Evolutionary conservation across 2,329 filamentous ascomycete genomes (phyloP), one percentile per base, ranked within the genome.

Genomic region (Microcyclosporella mali): DNA sequence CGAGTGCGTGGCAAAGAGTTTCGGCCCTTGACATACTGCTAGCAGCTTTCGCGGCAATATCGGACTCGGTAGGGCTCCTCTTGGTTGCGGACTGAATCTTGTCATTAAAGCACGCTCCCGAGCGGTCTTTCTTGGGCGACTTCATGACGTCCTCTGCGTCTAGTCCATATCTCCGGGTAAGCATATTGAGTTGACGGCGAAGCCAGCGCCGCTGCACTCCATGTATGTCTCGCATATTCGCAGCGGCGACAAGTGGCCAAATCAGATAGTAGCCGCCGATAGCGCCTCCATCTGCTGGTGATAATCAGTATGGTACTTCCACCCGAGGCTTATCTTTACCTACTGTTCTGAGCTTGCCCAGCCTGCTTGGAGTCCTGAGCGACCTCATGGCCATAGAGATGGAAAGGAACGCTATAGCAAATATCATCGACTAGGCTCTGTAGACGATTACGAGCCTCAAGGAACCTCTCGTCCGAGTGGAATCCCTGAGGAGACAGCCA

Each of bases 321-420:
- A 2, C 14, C 4, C 2, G 15, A 14, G 10, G 16, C 16, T n/a
- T 17, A 14, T 11, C 29, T 9, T 29, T 4, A 3, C 41, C 18
- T 28, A 38, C 41, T 15, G 18, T 38, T 37, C 3, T 30, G 4
- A 3, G 37, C 32, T 25, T 30, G 35, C 2, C 29, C 35, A 21
- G 17, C 15, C 2, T 32, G 18, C 12, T 32, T 25, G 1, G 37
- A 3, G 16, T 21, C 18, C 9, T 37, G 17, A 15, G 19, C 19
- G 2, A 36, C 15, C 3, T 42, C 31, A 11, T 16, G 16, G 9
- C 40, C 45, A 25, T 47, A 41, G 15, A 40, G 25, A n/a, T 41
- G 41, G 25, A 41, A 48, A 12, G 45, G 34, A 6, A 44, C 41
- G 25, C 41, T 48, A 17, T 29, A 37, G 31, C 45, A 48, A 25